Conservation (phyloP, 2,329 filamentous ascomycete genomes). For the Colletotrichum endophyticum region DNA sequence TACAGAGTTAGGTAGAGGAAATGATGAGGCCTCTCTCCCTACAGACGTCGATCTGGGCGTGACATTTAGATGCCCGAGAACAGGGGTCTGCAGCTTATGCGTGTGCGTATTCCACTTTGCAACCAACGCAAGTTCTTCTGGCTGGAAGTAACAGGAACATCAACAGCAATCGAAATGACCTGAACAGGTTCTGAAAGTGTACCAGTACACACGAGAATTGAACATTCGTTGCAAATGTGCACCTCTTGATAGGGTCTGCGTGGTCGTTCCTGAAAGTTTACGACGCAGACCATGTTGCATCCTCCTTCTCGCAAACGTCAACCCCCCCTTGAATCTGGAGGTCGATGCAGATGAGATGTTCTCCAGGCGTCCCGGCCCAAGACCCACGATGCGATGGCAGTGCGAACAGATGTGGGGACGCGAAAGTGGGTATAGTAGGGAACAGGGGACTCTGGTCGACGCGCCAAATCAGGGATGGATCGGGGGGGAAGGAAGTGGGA, state of each 20-base stretch:
- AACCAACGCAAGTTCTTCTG: neutral
- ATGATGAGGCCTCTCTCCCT: neutral
- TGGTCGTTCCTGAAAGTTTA: neutral
- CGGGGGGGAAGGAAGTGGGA: neutral
- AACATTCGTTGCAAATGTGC: neutral
- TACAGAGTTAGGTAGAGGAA: neutral
- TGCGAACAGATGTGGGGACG: neutral
- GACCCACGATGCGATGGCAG: slow-evolving; percentile 12
- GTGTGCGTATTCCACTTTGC: neutral
- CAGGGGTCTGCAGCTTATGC: neutral
- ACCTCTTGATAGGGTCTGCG: neutral
- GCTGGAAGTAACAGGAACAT: neutral
- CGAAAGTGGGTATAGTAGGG: neutral
- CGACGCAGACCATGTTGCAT: neutral
- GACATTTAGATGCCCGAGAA: neutral
- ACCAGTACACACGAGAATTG: neutral
- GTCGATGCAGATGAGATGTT: neutral
- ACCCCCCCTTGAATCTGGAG: neutral
- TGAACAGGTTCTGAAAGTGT: neutral
- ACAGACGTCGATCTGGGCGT: neutral
- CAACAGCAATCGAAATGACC: neutral
- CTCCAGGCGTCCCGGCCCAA: neutral
- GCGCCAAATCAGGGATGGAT: slow-evolving; percentile 6
- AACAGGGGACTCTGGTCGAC: neutral
- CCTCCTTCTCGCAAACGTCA: neutral